Conservation (phyloP, 1,139 yeast genomes). For the Yamadazyma membranifaciens region DNA sequence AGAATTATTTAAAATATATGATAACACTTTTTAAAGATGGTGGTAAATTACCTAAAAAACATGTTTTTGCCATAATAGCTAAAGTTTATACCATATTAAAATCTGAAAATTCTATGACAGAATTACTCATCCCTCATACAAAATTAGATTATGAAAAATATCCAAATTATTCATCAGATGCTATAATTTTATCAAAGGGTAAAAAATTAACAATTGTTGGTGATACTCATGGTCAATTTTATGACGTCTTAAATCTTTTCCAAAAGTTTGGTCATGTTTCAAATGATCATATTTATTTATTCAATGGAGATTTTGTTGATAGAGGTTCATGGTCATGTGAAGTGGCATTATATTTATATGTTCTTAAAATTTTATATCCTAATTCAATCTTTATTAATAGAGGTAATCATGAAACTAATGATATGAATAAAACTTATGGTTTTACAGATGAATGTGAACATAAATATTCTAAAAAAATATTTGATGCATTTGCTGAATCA, state of each 20-base stretch:
- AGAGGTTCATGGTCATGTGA: constrained; percentile 99
- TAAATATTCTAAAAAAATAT: constrained; percentile 82
- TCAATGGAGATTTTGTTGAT: constrained; percentile 97
- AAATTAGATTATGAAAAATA: constrained; percentile 12
- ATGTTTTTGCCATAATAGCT: constrained; percentile 79
- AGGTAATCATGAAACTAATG: constrained; percentile 96
- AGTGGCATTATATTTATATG: constrained; percentile 79
- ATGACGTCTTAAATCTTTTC: constrained; percentile 81
- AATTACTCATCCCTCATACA: constrained; percentile 49
- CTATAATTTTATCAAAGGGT: constrained; percentile 25
- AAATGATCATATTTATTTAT: constrained; percentile 70
- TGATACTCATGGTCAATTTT: constrained; percentile 97
- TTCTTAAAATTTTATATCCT: constrained; percentile 81
- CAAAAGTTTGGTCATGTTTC: constrained; percentile 67
- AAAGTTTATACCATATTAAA: constrained; percentile 66
- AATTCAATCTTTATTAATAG: constrained; percentile 70
- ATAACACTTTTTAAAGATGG: constrained; percentile 71
- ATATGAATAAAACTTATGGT: constrained; percentile 96
- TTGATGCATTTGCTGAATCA: constrained; percentile 81
- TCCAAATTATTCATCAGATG: constrained; percentile 15
- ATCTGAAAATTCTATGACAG: constrained; percentile 74
- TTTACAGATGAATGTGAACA: constrained; percentile 94
- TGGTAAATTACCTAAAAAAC: constrained; percentile 71
- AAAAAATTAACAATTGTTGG: constrained; percentile 81
- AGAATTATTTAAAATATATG: constrained; percentile 61